Percentiles rank a stretch among this genome's conserved stretches.
Evolutionary conservation across 345 rosid genomes (phyloP).

Genomic region (Cardamine chenopodiifolia): DNA sequence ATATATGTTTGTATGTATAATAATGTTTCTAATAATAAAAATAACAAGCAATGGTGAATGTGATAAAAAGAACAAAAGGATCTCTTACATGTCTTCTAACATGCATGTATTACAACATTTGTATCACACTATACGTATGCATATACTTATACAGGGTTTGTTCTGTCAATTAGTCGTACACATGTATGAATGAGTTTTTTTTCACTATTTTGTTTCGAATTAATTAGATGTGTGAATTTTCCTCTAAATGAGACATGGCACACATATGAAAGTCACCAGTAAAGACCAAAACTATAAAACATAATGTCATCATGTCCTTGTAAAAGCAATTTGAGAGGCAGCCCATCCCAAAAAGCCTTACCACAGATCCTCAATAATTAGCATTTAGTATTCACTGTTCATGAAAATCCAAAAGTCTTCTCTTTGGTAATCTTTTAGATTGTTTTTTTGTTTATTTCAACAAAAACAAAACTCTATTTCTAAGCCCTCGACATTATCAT

Average conservation of each 20-base stretch:
- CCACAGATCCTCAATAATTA: constrained; percentile 40
- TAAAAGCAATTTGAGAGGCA: constrained; percentile 36
- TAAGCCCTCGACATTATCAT: constrained; percentile 3
- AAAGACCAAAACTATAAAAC: constrained; percentile 35
- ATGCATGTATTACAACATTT: constrained; percentile 9
- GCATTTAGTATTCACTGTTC: constrained; percentile 37
- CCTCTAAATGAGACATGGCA: background rate
- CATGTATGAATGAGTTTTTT: background rate
- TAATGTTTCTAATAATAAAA: background rate
- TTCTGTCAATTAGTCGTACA: background rate
- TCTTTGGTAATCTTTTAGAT: background rate
- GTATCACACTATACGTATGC: background rate
- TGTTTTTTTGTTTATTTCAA: background rate
- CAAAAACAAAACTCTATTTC: constrained; percentile 8
- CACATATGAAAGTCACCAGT: constrained; percentile 37
- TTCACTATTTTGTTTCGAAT: background rate
- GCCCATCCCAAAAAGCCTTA: constrained; percentile 36
- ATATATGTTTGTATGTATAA: no score
- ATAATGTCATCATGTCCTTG: constrained; percentile 40
- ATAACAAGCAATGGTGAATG: background rate
- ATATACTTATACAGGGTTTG: background rate
- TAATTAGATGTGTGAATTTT: background rate
- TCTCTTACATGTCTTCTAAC: constrained; percentile 5
- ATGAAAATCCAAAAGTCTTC: constrained; percentile 26
- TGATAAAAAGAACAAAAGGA: background rate